Conservation (phyloP, 768 basidiomycete species). For the Leccinellum luteum region DNA sequence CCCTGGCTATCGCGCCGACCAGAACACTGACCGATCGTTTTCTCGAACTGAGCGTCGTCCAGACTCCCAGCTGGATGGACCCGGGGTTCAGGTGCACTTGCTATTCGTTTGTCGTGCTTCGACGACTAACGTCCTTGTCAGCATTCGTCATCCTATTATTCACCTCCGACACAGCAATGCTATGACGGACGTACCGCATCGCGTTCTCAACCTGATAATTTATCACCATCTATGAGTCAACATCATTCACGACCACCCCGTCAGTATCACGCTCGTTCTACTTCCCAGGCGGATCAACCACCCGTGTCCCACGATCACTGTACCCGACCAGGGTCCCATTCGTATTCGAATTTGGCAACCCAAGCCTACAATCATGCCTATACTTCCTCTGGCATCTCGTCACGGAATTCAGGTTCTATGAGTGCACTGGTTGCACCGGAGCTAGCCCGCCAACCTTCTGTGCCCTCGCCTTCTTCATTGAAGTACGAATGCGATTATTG, state of each 20-base stretch:
- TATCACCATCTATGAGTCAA: slow-evolving; percentile 20
- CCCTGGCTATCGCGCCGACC: slow-evolving; percentile 39
- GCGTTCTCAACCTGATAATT: slow-evolving; percentile 18
- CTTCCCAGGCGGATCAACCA: slow-evolving; percentile 28
- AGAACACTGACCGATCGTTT: slow-evolving; percentile 23
- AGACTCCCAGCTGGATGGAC: slow-evolving; percentile 26
- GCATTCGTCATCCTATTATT: slow-evolving; percentile 27
- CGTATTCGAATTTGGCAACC: slow-evolving; percentile 22
- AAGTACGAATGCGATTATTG: slow-evolving; percentile 80
- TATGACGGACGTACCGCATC: slow-evolving; percentile 24
- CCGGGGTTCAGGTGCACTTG: slow-evolving; percentile 30
- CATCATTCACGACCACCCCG: slow-evolving; percentile 22
- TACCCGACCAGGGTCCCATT: slow-evolving; percentile 22
- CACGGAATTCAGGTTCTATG: slow-evolving; percentile 18
- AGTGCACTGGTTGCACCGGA: slow-evolving; percentile 10
- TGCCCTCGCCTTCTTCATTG: slow-evolving; percentile 33
- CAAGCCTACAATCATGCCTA: slow-evolving; percentile 21
- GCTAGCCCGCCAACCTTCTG: slow-evolving; percentile 14
- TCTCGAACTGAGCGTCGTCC: slow-evolving; percentile 24
- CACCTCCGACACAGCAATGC: slow-evolving; percentile 24
- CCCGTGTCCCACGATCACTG: slow-evolving; percentile 30
- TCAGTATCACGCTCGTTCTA: slow-evolving; percentile 25
- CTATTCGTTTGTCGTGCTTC: background rate
- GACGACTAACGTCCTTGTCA: slow-evolving; percentile 10
- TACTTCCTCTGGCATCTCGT: slow-evolving; percentile 12